These are phyloP conservation scores for Diaporthe ilicicola DNA, from an alignment of 2,329 filamentous ascomycete genomes.

Conservation along the genomic window DNA sequence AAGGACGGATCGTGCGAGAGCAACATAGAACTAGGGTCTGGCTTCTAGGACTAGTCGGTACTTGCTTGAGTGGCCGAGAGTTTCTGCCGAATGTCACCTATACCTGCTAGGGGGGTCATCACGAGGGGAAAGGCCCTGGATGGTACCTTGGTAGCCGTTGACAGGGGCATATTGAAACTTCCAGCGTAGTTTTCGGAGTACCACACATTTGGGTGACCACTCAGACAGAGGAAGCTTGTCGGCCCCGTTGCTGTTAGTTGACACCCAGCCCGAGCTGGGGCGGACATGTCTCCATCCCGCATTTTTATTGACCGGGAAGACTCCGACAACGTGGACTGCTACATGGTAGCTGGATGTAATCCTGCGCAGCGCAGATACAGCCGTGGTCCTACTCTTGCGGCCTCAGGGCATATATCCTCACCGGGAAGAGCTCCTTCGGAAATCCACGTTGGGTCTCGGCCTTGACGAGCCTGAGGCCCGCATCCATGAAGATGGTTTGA, in stretches of 20 bases:
- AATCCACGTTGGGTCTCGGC: constrained; percentile 79
- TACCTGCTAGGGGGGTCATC: not conserved
- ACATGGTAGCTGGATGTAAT: not conserved
- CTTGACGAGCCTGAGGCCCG: constrained; percentile 73
- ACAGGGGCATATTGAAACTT: not conserved
- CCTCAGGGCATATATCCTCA: constrained; percentile 80
- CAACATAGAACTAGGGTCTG: not conserved
- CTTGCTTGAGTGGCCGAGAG: constrained; percentile 4
- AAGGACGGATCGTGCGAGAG: not conserved
- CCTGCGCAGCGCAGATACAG: not conserved
- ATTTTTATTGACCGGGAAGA: not conserved
- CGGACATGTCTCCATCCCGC: not conserved
- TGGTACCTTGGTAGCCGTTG: not conserved
- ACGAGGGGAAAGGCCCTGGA: not conserved
- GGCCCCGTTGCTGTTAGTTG: not conserved
- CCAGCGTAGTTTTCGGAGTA: constrained; percentile 15
- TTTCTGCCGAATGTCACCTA: constrained; percentile 22
- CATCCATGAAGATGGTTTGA: constrained; percentile 71
- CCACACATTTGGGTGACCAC: constrained; percentile 19
- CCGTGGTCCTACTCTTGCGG: constrained; percentile 44
- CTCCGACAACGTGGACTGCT: constrained; percentile 3
- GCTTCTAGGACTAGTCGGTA: not conserved
- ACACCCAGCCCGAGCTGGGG: constrained; percentile 7
- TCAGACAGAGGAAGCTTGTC: constrained; percentile 14
- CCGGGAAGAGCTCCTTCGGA: constrained; percentile 73